phyloP scores from a whole-genome alignment of 1,139 yeast species.

The Taiozyma sp. region DNA sequence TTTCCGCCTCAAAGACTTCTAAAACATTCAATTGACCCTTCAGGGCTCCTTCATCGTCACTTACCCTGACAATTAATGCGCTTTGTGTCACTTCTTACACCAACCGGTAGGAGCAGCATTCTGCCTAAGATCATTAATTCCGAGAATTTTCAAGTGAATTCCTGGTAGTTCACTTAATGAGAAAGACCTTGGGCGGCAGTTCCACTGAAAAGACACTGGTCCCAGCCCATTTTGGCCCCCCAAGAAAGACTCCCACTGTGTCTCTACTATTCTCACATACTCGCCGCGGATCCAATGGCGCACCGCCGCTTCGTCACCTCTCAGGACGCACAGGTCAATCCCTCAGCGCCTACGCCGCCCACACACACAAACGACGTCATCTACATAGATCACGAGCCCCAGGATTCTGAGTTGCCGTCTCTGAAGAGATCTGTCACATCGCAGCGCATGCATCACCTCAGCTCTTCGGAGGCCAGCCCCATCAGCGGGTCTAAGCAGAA shows the following conservation, averaged over 20 bases:
- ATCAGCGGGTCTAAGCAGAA: neutral
- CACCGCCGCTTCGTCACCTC: neutral
- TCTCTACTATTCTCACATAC: neutral
- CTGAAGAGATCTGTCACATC: neutral
- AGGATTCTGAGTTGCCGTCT: neutral
- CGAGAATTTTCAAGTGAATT: neutral
- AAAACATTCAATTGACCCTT: neutral
- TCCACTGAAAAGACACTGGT: neutral
- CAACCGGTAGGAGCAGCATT: neutral
- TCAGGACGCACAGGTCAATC: neutral
- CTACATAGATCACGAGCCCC: neutral
- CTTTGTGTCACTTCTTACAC: neutral
- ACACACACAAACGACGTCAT: neutral
- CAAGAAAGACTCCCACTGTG: neutral
- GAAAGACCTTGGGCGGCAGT: neutral
- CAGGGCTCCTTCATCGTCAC: neutral
- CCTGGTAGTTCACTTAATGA: neutral
- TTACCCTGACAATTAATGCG: neutral
- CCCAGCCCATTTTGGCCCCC: neutral
- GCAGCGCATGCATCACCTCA: neutral
- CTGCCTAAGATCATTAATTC: neutral
- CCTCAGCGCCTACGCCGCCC: neutral
- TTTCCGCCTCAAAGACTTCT: too few relatives aligned
- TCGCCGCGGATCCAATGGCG: neutral
- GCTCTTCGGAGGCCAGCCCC: neutral